These are phyloP conservation scores for Ceratobasidium sp. DNA, from an alignment of 1,284 basidiomycete species.

Conservation along the genomic window DNA sequence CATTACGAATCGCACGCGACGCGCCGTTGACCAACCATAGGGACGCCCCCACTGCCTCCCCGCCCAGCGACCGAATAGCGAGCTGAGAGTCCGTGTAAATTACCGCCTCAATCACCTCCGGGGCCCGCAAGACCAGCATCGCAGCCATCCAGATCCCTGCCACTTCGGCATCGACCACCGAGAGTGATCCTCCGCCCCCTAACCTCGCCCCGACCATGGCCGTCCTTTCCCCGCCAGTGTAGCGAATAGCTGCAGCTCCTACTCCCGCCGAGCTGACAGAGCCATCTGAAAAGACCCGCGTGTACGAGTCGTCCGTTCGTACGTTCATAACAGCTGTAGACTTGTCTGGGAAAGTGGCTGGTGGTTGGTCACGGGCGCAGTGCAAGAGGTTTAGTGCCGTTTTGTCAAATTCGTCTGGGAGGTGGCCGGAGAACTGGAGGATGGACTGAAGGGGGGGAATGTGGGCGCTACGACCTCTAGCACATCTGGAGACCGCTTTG, in stretches of 20 bases:
- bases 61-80: too few relatives aligned
- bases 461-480: background rate
- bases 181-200: constrained; percentile 6
- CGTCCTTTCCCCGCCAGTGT: too few relatives aligned
- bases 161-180: constrained; percentile 43
- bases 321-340: background rate
- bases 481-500: background rate
- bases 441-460: background rate
- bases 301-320: too few relatives aligned
- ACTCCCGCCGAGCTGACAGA: background rate
- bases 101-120: background rate
- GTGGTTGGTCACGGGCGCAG: too few relatives aligned
- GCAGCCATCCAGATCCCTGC: constrained; percentile 32
- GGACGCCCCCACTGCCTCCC: too few relatives aligned
- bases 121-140: background rate
- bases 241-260: background rate
- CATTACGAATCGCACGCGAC: background rate
- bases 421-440: background rate
- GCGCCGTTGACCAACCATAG: background rate
- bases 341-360: background rate
- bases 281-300: too few relatives aligned
- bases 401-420: background rate
- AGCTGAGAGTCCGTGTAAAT: constrained; percentile 12
- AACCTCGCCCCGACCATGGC: background rate
- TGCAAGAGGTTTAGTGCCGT: background rate